These are phyloP conservation scores for Apiospora saccharicola DNA, from an alignment of 2,329 filamentous ascomycete species.

Conservation along the genomic window DNA sequence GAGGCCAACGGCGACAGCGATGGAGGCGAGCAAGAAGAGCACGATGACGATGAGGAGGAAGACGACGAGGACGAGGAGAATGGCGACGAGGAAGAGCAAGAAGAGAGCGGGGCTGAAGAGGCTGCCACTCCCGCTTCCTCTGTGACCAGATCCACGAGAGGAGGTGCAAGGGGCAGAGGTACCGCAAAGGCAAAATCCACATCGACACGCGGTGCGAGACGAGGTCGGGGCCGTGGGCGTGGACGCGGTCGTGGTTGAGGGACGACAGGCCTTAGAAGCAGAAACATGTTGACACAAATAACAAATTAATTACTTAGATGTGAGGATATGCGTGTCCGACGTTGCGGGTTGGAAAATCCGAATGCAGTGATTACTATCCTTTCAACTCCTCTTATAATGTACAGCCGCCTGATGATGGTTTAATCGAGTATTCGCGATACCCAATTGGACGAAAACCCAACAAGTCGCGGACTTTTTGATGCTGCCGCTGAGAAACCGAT, in stretches of 20 bases:
- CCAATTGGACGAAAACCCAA: not conserved
- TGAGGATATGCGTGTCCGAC: not conserved
- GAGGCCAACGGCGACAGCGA: constrained; percentile 35
- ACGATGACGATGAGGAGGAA: constrained; percentile 31
- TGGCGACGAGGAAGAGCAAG: constrained; percentile 31
- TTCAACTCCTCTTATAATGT: not conserved
- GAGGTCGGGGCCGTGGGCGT: constrained; percentile 35
- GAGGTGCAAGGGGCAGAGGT: constrained; percentile 19
- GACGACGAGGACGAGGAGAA: constrained; percentile 32
- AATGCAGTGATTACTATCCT: not conserved
- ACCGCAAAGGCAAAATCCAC: not conserved
- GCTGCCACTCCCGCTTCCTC: constrained; percentile 22
- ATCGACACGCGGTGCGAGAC: constrained; percentile 10
- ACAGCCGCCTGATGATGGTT: not conserved
- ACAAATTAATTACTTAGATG: not conserved
- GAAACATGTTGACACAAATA: not conserved
- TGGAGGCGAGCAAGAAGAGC: constrained; percentile 29
- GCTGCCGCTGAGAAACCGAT: not conserved
- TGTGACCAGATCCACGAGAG: constrained; percentile 27
- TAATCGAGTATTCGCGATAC: not conserved
- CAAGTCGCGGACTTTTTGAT: not conserved
- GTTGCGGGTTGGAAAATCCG: not conserved
- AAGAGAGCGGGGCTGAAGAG: constrained; percentile 30
- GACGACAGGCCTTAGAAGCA: constrained; percentile 28
- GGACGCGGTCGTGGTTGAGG: constrained; percentile 34